These are phyloP conservation scores for Limnanthes douglasii DNA, from an alignment of 345 rosid genomes.

Conservation along the genomic window DNA sequence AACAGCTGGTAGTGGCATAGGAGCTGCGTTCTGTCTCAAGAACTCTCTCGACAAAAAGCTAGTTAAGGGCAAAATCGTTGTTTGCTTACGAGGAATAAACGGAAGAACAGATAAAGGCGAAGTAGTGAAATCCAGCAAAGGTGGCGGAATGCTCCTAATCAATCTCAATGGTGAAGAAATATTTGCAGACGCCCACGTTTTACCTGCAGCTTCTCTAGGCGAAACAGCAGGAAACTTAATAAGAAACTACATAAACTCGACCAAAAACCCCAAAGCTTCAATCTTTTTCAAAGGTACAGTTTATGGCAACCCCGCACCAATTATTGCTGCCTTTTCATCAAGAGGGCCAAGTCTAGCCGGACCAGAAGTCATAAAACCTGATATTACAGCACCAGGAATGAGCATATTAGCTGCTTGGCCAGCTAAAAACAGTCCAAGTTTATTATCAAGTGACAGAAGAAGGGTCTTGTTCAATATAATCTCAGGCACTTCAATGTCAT, in stretches of 20 bases:
- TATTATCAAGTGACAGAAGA: slow-evolving; percentile 33
- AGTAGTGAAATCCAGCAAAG: slow-evolving; percentile 40
- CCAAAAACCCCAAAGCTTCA: slow-evolving; percentile 29
- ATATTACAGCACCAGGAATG: slow-evolving; percentile 66
- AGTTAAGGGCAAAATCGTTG: slow-evolving; percentile 38
- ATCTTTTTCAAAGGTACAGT: slow-evolving; percentile 40
- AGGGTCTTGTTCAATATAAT: slow-evolving; percentile 43
- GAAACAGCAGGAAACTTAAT: slow-evolving; percentile 27
- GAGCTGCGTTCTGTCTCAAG: slow-evolving; percentile 24
- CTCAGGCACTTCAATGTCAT: slow-evolving; percentile 88
- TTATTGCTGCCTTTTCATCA: slow-evolving; percentile 65
- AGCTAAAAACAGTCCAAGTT: slow-evolving; percentile 27
- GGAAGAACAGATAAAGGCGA: slow-evolving; percentile 40
- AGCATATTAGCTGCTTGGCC: slow-evolving; percentile 86
- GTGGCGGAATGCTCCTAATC: slow-evolving; percentile 54
- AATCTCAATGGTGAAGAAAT: slow-evolving; percentile 53
- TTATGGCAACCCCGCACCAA: slow-evolving; percentile 46
- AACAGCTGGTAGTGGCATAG: slow-evolving; percentile 32
- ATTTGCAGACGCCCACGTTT: slow-evolving; percentile 42
- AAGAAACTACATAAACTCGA: slow-evolving; percentile 22
- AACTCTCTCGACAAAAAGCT: slow-evolving; percentile 16
- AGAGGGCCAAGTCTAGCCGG: slow-evolving; percentile 50
- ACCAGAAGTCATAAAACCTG: slow-evolving; percentile 59
- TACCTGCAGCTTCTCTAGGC: slow-evolving; percentile 44
- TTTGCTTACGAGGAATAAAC: slow-evolving; percentile 34